Base-by-base conservation (phyloP, 2,329 filamentous ascomycete species). In the Cordyceps sp. region DNA sequence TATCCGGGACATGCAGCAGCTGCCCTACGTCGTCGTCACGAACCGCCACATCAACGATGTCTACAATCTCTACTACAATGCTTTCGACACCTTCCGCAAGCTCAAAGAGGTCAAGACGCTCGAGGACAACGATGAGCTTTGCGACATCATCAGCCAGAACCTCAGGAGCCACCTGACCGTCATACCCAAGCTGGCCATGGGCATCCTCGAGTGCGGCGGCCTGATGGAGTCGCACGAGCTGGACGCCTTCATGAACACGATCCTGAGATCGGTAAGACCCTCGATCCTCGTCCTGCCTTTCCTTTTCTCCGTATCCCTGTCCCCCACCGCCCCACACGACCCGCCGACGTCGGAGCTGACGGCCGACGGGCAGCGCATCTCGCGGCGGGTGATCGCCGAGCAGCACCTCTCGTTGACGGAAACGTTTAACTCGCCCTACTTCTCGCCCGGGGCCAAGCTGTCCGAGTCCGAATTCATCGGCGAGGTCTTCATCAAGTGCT, bases 371-470 rank as follows among this genome's bases (percentile, higher is more conserved):
- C 42, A 90, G 81, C 73, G 90, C 37, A 98, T 98, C 43, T 94
- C 86, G 28, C 77, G 90, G 37, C 75, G 92, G 39, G 90, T 96
- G 42, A 98, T 98, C 48, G 90, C 90, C 22, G 90, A 98, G 55
- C 90, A 98, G 48, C 90, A 98, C 49, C 73, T 98, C 24, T 85
- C 90, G 9, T 68, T 98, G 14, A 93, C 86, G 5, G 86, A 96
- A 43, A 94, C 86, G 2, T 96, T 86, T 60, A 78, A 90, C 52
- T 81, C 82, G 0, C 78, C 82, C 3, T 86, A 82, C 73, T 86
- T 93, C 60, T 88, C 85, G 35, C 81, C 84, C 1, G 73, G 84
- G 38, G 75, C 80, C 4, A 78, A 78, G 41, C 67, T 78, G 25
- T 66, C 72, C 26, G 69, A 74, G 35, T 62, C 80, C 30, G 88